Percentiles rank a stretch among this genome's conserved stretches.
Conservation (phyloP, 352 stramenopile species). For the Phytopythium boreale region DNA sequence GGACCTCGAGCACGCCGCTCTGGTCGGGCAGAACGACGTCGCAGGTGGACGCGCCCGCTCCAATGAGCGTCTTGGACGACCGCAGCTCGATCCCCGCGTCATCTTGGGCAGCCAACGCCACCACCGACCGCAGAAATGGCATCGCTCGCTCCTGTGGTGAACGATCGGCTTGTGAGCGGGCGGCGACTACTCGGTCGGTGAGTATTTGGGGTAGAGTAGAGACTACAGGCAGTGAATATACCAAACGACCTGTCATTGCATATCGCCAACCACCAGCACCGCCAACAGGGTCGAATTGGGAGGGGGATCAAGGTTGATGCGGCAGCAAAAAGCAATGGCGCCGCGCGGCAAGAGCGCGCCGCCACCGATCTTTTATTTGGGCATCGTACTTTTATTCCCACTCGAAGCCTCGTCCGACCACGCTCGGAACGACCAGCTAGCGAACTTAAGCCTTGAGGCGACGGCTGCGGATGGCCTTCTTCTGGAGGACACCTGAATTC, state of each 20-base stretch:
- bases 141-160: constrained; percentile 15
- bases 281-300: not conserved
- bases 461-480: constrained; percentile 81
- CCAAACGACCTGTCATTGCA: not conserved
- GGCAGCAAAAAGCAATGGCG: constrained; percentile 3
- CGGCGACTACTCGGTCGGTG: not conserved
- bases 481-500: constrained; percentile 60
- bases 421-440: constrained; percentile 7
- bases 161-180: not conserved
- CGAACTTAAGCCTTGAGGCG: constrained; percentile 72
- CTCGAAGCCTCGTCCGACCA: constrained; percentile 18
- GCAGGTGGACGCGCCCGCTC: constrained; percentile 37
- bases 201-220: not conserved
- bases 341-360: constrained; percentile 6
- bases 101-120: not conserved
- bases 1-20: constrained; percentile 43
- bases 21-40: constrained; percentile 45
- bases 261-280: too few species aligned
- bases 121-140: constrained; percentile 35
- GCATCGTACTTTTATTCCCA: constrained; percentile 39
- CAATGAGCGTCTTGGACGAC: constrained; percentile 66
- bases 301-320: not conserved
- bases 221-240: not conserved
- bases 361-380: constrained; percentile 36
- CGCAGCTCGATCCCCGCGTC: constrained; percentile 30